Conservation (phyloP, 805 yeast genomes). For the Metschnikowia arizonensis region DNA sequence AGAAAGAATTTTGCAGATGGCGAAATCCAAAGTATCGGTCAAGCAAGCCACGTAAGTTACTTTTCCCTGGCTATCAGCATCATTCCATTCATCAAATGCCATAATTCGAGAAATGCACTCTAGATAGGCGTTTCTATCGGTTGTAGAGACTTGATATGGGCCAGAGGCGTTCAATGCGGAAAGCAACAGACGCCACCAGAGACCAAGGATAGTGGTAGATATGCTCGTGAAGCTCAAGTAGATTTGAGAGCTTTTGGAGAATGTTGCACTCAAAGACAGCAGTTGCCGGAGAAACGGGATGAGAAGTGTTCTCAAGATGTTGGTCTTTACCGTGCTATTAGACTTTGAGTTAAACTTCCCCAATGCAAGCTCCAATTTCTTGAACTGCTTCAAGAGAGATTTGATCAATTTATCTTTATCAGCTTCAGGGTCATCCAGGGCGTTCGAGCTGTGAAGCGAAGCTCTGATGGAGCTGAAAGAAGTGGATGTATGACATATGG, state of each 20-base stretch:
- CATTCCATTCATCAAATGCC: slow-evolving; percentile 45
- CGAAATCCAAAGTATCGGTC: slow-evolving; percentile 49
- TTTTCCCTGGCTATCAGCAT: slow-evolving; percentile 23
- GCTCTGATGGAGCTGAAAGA: slow-evolving; percentile 2
- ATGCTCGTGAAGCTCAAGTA: slow-evolving; percentile 33
- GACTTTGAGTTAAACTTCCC: slow-evolving; percentile 34
- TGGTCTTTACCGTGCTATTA: slow-evolving; percentile 24
- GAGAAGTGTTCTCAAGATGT: slow-evolving; percentile 44
- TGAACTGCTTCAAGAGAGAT: slow-evolving; percentile 19
- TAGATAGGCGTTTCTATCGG: slow-evolving; percentile 49
- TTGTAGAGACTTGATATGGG: slow-evolving; percentile 32
- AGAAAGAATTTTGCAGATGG: slow-evolving; percentile 44
- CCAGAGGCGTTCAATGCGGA: slow-evolving; percentile 11
- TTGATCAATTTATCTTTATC: slow-evolving; percentile 14
- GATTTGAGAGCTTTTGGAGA: slow-evolving; percentile 21
- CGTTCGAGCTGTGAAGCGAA: neutral
- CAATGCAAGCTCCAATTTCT: slow-evolving; percentile 42
- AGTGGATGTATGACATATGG: slow-evolving; percentile 1
- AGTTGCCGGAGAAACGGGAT: slow-evolving; percentile 25
- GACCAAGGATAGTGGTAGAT: slow-evolving; percentile 31
- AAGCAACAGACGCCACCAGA: slow-evolving; percentile 55
- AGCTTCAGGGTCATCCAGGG: slow-evolving; percentile 4
- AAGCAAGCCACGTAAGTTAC: slow-evolving; percentile 34
- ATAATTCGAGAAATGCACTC: slow-evolving; percentile 53
- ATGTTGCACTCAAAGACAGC: slow-evolving; percentile 20